A percentile compares a stretch with the other conserved stretches of the same genome.
Evolutionary conservation across 75 land plant genomes (phyloP).

Genomic region (Adiantum capillusveneris): DNA sequence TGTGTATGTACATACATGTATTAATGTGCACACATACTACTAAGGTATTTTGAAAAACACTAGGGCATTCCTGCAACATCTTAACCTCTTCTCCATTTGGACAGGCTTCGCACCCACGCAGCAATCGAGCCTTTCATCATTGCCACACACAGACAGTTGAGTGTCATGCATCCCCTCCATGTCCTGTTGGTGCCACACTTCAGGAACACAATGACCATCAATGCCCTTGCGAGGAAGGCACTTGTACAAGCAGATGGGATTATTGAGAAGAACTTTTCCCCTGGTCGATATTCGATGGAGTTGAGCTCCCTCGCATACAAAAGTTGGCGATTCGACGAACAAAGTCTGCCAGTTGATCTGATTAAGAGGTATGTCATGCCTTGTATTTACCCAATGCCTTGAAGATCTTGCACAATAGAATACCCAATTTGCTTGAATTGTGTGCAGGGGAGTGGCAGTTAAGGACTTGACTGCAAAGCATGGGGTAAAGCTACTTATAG

Average conservation of each 20-base stretch:
- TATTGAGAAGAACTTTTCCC: constrained; percentile 18
- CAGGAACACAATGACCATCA: constrained; percentile 27
- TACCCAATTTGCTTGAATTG: too few relatives aligned
- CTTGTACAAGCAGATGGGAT: constrained; percentile 28
- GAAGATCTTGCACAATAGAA: too few relatives aligned
- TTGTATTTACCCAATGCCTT: too few relatives aligned
- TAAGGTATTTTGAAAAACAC: too few relatives aligned
- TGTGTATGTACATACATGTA: too few relatives aligned
- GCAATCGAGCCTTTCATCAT: constrained; percentile 23
- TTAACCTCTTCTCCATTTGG: not conserved
- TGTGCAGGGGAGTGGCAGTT: too few relatives aligned
- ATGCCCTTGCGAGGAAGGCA: constrained; percentile 21
- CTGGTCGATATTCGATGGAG: constrained; percentile 25
- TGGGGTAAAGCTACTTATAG: constrained; percentile 30
- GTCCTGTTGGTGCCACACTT: constrained; percentile 19
- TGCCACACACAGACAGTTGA: constrained; percentile 30
- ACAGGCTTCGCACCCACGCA: constrained; percentile 35
- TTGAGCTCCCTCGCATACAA: constrained; percentile 29
- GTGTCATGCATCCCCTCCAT: constrained; percentile 24
- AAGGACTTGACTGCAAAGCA: constrained; percentile 13
- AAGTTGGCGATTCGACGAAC: constrained; percentile 28
- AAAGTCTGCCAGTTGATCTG: constrained; percentile 33
- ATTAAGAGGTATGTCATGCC: constrained; percentile 27
- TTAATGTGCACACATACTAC: too few relatives aligned
- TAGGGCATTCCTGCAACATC: too few relatives aligned